Evolutionary conservation across 257 asterid species (phyloP).

Genomic region (Solanum clarkiae): DNA sequence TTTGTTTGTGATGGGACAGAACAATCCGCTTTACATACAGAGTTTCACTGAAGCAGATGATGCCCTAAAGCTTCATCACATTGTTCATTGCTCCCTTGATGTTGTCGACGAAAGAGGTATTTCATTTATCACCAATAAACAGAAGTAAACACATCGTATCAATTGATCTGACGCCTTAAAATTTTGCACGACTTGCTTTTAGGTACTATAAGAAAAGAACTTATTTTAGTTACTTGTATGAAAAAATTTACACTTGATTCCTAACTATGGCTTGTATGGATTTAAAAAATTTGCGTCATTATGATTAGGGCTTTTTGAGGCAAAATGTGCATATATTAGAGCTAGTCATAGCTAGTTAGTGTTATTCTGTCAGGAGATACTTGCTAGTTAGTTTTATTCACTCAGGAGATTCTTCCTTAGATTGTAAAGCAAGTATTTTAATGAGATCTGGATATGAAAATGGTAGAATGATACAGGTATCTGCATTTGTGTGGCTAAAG

Average conservation of each 20-base stretch:
- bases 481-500: not conserved
- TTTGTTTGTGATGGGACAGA: slow-evolving; percentile 32
- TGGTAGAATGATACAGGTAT: not conserved
- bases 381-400: not conserved
- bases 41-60: slow-evolving; percentile 92
- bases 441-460: not conserved
- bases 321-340: not conserved
- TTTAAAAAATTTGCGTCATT: not conserved
- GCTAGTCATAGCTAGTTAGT: not conserved
- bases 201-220: not conserved
- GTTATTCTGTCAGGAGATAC: not conserved
- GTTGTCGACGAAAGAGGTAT: slow-evolving; percentile 93
- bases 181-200: not conserved
- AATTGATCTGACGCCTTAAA: not conserved
- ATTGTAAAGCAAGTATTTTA: not conserved
- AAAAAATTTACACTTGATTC: not conserved
- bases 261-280: not conserved
- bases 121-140: not conserved
- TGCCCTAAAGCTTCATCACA: slow-evolving; percentile 95
- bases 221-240: not conserved
- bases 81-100: slow-evolving; percentile 94
- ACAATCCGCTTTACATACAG: slow-evolving; percentile 89
- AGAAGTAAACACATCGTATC: not conserved
- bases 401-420: not conserved
- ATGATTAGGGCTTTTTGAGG: not conserved